Evolutionary conservation across 495 filamentous ascomycete genomes (phyloP).

Genomic region (Penicillium desertorum): DNA sequence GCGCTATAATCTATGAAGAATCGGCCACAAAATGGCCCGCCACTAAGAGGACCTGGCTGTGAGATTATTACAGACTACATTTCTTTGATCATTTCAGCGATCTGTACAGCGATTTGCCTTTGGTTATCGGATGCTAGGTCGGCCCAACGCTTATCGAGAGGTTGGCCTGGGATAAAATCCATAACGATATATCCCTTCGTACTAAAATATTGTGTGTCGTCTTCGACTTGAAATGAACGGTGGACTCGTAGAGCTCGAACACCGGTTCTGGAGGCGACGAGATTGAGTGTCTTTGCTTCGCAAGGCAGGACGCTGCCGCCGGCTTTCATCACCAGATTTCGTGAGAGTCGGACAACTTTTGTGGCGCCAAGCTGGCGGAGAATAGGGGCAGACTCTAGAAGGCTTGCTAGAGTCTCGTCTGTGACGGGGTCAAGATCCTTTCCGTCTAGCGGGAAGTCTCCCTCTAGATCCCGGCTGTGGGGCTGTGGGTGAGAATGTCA

Average conservation of each 20-base stretch:
- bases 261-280: constrained; percentile 16
- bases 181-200: constrained; percentile 35
- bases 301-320: constrained; percentile 20
- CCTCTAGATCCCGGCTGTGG: constrained; percentile 7
- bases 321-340: constrained; percentile 20
- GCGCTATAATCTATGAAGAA: constrained; percentile 34
- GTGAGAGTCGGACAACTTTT: constrained; percentile 23
- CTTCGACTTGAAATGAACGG: constrained; percentile 20
- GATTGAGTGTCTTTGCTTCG: constrained; percentile 20
- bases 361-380: constrained; percentile 15
- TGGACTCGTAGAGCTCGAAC: constrained; percentile 24
- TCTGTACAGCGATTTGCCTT: constrained; percentile 22
- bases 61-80: constrained; percentile 25
- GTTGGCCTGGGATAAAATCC: constrained; percentile 32
- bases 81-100: constrained; percentile 24
- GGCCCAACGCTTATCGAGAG: constrained; percentile 29
- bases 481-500: constrained; percentile 9
- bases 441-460: constrained; percentile 12
- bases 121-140: constrained; percentile 14
- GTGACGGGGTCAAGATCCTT: constrained; percentile 15
- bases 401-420: constrained; percentile 18
- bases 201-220: constrained; percentile 28
- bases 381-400: constrained; percentile 20
- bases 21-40: constrained; percentile 23
- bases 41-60: constrained; percentile 29